These are phyloP conservation scores for Penicillium canescens DNA, from an alignment of 495 filamentous ascomycete genomes.

Conservation along the genomic window DNA sequence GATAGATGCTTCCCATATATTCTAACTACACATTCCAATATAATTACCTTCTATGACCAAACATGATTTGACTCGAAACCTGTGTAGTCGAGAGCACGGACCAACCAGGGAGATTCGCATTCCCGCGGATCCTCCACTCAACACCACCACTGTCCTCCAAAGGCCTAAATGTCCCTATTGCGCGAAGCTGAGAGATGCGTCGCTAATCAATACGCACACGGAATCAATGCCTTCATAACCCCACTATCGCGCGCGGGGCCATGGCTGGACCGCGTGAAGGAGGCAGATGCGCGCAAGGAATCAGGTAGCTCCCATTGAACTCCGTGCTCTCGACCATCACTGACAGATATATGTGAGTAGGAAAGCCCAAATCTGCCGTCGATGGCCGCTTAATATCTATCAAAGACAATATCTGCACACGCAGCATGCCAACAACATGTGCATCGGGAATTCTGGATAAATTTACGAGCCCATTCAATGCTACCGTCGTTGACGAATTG, in stretches of 20 bases:
- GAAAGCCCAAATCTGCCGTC: constrained; percentile 33
- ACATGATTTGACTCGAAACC: too few relatives aligned
- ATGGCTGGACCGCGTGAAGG: constrained; percentile 36
- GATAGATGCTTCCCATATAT: too few relatives aligned
- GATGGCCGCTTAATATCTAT: constrained; percentile 67
- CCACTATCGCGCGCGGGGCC: constrained; percentile 31
- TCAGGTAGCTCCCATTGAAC: constrained; percentile 26
- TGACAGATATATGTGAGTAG: constrained; percentile 16
- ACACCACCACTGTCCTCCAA: neutral
- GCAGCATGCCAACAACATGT: constrained; percentile 72
- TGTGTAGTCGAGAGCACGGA: constrained; percentile 6
- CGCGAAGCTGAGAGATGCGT: constrained; percentile 51
- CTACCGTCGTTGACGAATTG: constrained; percentile 74
- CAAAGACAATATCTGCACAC: constrained; percentile 89
- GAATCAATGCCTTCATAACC: constrained; percentile 49
- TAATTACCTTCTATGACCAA: too few relatives aligned
- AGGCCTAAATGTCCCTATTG: constrained; percentile 46
- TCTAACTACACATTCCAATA: too few relatives aligned
- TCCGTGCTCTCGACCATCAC: neutral
- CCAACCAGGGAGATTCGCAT: constrained; percentile 10
- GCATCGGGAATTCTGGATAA: constrained; percentile 72
- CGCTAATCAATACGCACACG: constrained; percentile 43
- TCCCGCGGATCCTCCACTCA: constrained; percentile 5
- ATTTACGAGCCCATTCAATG: constrained; percentile 76
- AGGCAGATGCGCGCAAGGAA: constrained; percentile 41